A percentile compares a stretch with the other conserved stretches of the same genome.
Evolutionary conservation across 768 basidiomycete species (phyloP).

Genomic region (Hirschioporus abietinus): DNA sequence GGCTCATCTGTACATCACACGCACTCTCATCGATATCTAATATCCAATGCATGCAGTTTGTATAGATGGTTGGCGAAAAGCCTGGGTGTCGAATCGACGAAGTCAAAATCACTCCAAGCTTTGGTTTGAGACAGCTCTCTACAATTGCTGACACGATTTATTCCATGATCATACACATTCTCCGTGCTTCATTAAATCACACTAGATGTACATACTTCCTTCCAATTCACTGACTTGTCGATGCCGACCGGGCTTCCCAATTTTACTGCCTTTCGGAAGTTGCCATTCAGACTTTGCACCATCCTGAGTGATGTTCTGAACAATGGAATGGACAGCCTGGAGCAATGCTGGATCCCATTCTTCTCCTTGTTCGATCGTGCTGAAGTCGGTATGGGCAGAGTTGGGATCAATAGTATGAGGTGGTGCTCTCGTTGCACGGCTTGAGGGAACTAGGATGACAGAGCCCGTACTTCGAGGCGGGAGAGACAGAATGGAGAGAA

Average conservation of each 20-base stretch:
- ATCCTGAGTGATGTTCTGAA: neutral
- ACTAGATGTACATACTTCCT: slow-evolving; percentile 20
- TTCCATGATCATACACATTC: neutral
- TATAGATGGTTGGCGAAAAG: neutral
- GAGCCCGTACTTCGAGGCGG: neutral
- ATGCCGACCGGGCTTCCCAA: slow-evolving; percentile 1
- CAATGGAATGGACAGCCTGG: neutral
- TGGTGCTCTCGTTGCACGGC: neutral
- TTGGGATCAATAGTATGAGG: neutral
- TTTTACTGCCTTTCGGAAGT: neutral
- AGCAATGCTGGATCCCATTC: neutral
- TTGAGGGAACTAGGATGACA: slow-evolving; percentile 16
- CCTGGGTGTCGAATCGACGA: no score
- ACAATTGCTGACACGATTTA: neutral
- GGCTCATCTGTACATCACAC: neutral
- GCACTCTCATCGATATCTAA: neutral
- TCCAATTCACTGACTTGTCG: slow-evolving; percentile 15
- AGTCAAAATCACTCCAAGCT: no score
- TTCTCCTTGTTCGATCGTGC: slow-evolving; percentile 9
- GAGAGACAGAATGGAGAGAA: slow-evolving; percentile 35
- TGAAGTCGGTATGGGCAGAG: neutral
- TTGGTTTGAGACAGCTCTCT: neutral
- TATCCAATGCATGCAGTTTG: neutral
- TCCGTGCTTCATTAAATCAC: neutral
- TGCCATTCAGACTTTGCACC: neutral